A percentile compares a stretch with the other conserved stretches of the same genome.
These are phyloP conservation scores for Paraphysoderma sedebokerense DNA, from an alignment of 371 early-diverging fungal genomes.

Conservation along the genomic window DNA sequence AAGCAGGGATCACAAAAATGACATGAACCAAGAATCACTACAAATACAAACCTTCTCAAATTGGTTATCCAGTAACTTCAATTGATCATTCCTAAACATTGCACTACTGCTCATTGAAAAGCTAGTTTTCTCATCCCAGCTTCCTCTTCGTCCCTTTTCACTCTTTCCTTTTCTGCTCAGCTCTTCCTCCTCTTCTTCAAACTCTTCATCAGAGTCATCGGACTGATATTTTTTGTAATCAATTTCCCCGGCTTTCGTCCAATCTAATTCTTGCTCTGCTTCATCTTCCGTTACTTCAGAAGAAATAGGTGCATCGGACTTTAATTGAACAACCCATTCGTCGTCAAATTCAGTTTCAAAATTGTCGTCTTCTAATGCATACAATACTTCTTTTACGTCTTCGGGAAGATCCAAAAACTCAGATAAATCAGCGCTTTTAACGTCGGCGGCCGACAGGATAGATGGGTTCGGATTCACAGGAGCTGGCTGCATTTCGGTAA, in stretches of 20 bases:
- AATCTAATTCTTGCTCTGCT: not conserved
- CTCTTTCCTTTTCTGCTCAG: slow-evolving; percentile 25
- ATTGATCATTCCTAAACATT: slow-evolving; percentile 29
- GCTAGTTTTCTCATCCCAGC: slow-evolving; percentile 19
- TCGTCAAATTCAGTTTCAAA: slow-evolving; percentile 32
- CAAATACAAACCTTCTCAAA: slow-evolving; percentile 51
- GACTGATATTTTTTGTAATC: slow-evolving; percentile 15
- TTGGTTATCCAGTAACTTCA: slow-evolving; percentile 76
- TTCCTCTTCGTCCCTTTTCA: slow-evolving; percentile 23
- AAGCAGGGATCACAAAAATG: slow-evolving; percentile 5
- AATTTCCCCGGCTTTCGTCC: not conserved
- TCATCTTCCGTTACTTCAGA: not conserved
- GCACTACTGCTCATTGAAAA: slow-evolving; percentile 19
- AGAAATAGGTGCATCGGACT: not conserved
- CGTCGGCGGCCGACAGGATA: not conserved
- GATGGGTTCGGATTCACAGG: slow-evolving; percentile 49
- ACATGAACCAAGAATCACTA: slow-evolving; percentile 6
- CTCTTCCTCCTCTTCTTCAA: slow-evolving; percentile 18
- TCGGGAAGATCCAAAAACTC: not conserved
- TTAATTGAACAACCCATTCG: not conserved
- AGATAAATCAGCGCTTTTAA: not conserved
- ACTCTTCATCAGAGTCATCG: slow-evolving; percentile 23
- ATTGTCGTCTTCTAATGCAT: slow-evolving; percentile 81
- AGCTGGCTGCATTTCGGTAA: slow-evolving; percentile 51
- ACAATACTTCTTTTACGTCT: slow-evolving; percentile 67